Evolutionary conservation across 2,329 filamentous ascomycete species (phyloP), one percentile per base, ranked within the genome.

Genomic region (Ceratocystiopsis minuta): DNA sequence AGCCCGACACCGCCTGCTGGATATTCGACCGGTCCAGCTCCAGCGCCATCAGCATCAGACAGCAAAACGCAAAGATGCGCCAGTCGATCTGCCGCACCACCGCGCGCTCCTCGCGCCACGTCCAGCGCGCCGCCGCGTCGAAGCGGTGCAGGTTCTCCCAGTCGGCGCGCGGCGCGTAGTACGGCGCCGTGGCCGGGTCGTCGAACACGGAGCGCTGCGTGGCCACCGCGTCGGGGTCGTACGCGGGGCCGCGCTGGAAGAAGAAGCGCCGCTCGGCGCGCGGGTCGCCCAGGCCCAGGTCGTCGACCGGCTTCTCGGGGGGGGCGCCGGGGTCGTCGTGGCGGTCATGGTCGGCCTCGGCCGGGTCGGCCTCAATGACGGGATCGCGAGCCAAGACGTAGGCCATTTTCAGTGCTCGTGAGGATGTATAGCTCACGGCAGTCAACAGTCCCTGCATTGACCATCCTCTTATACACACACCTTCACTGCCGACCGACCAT

Each of bases 21-120:
- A 61, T 57, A 38, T 61, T 61, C 28, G 53, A 53, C 11, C 59
- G 53, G 37, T 61, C 54, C 11, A 61, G 50, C 36, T 60, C 56
- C 7, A 61, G 50, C 0, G 54, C 54, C 17, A 59, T 55, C 44
- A 59, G 58, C 57, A 60, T 59, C 20, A 54, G 16, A 34, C 53
- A 55, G 52, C 60, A 15, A 49, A 46, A 39, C 60, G n/a, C 13
- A 6, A 34, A 28, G 24, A 41, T 50, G 0, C 52, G 50, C 4
- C 60, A 46, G 32, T 60, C 59, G 1, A 52, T 39, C 15, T 39
- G 33, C 24, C 37, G 50, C 11, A 58, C 38, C 39, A 57, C 52
- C 37, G 36, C 12, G 13, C 38, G 17, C 33, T 43, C 41, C n/a
- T 43, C 41, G 16, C 16, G n/a, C 41, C 41, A 43, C 15, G 41